A percentile compares a stretch with the other conserved stretches of the same genome.
Evolutionary conservation across 108 stramenopile species (phyloP).

Genomic region (Cyclostephanos invisitatus): DNA sequence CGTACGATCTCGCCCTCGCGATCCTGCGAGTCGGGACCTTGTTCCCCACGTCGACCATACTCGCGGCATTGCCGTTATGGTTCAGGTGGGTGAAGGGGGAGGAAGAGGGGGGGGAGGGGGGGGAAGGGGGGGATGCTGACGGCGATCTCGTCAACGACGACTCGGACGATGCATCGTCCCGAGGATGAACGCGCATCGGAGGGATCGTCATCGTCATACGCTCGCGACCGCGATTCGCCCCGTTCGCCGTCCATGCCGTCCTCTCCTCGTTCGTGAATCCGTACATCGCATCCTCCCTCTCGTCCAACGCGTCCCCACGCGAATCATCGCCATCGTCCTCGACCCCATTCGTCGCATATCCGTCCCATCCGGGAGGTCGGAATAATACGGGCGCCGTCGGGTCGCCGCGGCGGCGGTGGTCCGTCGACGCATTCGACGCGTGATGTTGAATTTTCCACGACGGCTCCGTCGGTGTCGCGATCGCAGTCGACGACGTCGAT

Average conservation of each 20-base stretch:
- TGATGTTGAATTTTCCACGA: not conserved
- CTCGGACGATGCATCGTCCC: not conserved
- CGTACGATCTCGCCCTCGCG: constrained; percentile 67
- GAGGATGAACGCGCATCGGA: no score
- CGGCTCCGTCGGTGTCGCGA: not conserved
- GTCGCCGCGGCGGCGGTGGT: constrained; percentile 1
- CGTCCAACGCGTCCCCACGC: constrained; percentile 53
- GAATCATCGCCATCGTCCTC: no score
- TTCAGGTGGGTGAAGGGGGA: constrained; percentile 65
- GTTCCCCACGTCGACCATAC: constrained; percentile 84
- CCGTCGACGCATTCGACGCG: not conserved
- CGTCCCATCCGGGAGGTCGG: constrained; percentile 28
- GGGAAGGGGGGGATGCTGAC: not conserved
- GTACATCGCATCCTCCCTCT: constrained; percentile 68
- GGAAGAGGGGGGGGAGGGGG: not conserved
- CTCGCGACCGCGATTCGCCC: constrained; percentile 2
- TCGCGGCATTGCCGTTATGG: constrained; percentile 45
- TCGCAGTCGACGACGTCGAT: not conserved
- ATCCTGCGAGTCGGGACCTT: constrained; percentile 60
- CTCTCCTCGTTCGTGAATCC: constrained; percentile 69
- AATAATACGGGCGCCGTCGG: no score
- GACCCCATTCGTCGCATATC: constrained; percentile 20
- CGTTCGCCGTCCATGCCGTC: constrained; percentile 54
- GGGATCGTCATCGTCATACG: not conserved
- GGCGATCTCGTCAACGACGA: not conserved